Evolutionary conservation across 768 basidiomycete genomes (phyloP), one percentile per base, ranked within the genome.

Genomic region (Suillus subluteus): DNA sequence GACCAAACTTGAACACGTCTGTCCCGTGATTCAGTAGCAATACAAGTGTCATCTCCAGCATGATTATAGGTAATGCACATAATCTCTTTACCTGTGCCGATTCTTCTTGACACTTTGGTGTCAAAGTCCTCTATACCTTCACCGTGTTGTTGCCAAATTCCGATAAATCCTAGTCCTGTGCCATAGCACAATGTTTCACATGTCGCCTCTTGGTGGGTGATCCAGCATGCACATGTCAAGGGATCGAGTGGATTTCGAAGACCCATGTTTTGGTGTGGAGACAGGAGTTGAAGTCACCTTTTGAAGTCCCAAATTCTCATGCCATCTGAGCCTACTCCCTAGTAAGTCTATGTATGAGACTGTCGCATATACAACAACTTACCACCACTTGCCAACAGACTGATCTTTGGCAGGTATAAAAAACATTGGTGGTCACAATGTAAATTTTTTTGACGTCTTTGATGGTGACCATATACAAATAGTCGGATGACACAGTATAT

Each of bases 371-470:
- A 26, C 26, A 26, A 26, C 1, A 26, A 26, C 32, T 32, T 5
- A 32, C 67, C 62, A 26, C 73, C 73, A 1, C 75, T 72, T 9
- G 66, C 75, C 8, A 72, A 1, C 2, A 55, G 58, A n/a, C 3
- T 37, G 32, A 16, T 7, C 13, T 15, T 26, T 32, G 32, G 3
- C 26, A 6, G 50, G 26, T 7, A 52, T 26, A 13, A 52, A 52
- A 52, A 52, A 3, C 50, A 52, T 52, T 15, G 48, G 32, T 26
- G 26, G 26, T 26, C 2, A 26, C 26, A 2, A 26, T 26, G 26
- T 26, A 26, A 26, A 26, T 26, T 26, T 26, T 26, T 26, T 2
- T 1, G 26, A 26, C 26, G 26, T 26, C 26, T 26, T 26, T 26
- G 2, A 26, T 26, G 26, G 26, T 26, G 26, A 26, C 26, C 26